These are phyloP conservation scores for Lactifluus pinguis DNA, from an alignment of 768 basidiomycete species.

Conservation along the genomic window DNA sequence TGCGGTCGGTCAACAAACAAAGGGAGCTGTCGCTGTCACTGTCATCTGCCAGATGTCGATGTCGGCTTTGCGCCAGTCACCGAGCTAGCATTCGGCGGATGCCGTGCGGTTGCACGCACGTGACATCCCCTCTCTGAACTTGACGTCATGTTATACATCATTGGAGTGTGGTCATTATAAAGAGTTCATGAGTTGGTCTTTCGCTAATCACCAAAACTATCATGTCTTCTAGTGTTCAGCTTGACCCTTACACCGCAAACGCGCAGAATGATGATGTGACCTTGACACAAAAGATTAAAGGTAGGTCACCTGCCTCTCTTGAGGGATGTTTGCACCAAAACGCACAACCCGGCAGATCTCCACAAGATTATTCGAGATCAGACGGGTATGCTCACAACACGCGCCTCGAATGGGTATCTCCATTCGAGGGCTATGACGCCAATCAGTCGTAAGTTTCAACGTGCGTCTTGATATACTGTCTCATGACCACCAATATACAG, in stretches of 20 bases:
- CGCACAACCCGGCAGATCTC: conserved; percentile 36
- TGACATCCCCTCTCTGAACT: no score
- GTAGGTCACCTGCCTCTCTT: conserved; percentile 27
- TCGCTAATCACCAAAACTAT: neutral
- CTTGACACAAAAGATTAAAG: conserved; percentile 58
- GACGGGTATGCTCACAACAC: conserved; percentile 73
- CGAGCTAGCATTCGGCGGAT: no score
- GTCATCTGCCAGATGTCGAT: no score
- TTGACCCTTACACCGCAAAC: conserved; percentile 68
- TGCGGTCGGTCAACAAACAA: no score
- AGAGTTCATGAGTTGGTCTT: neutral
- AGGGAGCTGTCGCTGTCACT: no score
- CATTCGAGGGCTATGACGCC: conserved; percentile 81
- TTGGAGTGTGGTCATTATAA: neutral
- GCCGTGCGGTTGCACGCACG: no score
- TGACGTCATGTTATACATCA: neutral
- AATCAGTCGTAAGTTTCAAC: conserved; percentile 41
- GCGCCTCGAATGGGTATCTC: conserved; percentile 52
- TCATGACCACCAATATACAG: conserved; percentile 25
- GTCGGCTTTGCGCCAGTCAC: no score
- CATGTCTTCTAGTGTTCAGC: conserved; percentile 25
- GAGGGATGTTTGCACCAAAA: no score
- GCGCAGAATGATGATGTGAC: conserved; percentile 50
- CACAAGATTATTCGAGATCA: conserved; percentile 53
- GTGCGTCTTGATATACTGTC: neutral